phyloP scores from a whole-genome alignment of 768 basidiomycete genomes.

The Mrakia hoshinonis region DNA sequence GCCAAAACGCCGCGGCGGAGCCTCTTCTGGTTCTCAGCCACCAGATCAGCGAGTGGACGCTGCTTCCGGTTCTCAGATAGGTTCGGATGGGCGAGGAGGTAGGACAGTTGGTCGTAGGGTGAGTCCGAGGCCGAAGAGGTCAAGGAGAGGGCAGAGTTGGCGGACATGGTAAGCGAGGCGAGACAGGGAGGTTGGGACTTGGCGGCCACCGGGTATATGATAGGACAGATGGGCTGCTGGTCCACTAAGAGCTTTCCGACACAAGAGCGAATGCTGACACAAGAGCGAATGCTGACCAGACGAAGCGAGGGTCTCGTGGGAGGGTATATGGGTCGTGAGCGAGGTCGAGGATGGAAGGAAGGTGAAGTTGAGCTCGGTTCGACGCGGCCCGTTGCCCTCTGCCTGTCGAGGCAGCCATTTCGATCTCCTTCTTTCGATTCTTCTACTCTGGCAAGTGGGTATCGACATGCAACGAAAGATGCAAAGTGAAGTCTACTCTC shows the following conservation, averaged over 20 bases:
- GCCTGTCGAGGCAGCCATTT: too few relatives aligned
- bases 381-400: too few relatives aligned
- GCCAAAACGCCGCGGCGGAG: constrained; percentile 4
- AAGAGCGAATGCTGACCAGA: too few relatives aligned
- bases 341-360: background rate
- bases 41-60: background rate
- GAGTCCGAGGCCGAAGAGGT: constrained; percentile 8
- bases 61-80: constrained; percentile 12
- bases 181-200: background rate
- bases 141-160: constrained; percentile 16
- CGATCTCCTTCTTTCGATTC: too few relatives aligned
- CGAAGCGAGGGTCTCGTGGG: too few relatives aligned
- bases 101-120: constrained; percentile 19
- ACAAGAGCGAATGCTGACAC: too few relatives aligned
- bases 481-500: background rate
- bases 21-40: constrained; percentile 11
- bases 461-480: too few relatives aligned
- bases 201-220: too few relatives aligned
- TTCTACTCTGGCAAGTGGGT: too few relatives aligned
- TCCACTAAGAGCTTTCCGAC: too few relatives aligned
- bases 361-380: too few relatives aligned
- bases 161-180: constrained; percentile 10
- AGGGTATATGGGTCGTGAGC: background rate
- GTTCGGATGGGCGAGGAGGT: constrained; percentile 25
- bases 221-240: too few relatives aligned